Base-by-base conservation (phyloP, 257 asterid genomes). In the Apocynum venetum region DNA sequence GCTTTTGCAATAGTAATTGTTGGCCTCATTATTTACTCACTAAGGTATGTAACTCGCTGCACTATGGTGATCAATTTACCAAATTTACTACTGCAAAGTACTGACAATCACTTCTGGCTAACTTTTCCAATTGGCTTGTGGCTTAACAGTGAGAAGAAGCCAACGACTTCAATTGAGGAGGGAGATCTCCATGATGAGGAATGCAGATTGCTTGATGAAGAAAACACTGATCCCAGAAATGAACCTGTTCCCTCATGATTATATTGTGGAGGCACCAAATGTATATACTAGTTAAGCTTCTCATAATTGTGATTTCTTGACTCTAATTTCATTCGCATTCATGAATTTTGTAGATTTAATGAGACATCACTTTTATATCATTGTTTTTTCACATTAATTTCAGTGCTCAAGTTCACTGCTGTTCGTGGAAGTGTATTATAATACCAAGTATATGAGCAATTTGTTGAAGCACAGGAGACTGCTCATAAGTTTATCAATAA, bases 21-120 rank as follows among this genome's bases (percentile, higher is more conserved):
- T 74, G 98, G 97, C 15, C 85, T 93, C 36, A 51, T 84, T 81
- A 72, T 91, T 59, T 93, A 91, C 78, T 83, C 92, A 12, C 89
- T 73, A 82, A 81, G 85, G 97, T 89, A 82, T 60, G 85, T 61
- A 43, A 2, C 49, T 38, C 47, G 31, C 0, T 51, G 38, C 11
- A 38, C 20, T 43, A 4, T n/a, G 6, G 31, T 46, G 49, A 46
- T 46, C 7, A 46, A 46, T 46, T 46, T 46, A 46, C 8, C 49
- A 4, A 46, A 8, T 46, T 46, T 8, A 0, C 1, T 46, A 46
- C 8, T 46, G 49, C 49, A 46, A 46, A 46, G 6, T 4, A 11
- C 40, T 6, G 38, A 8, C 69, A 8, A 38, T 65, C 6, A 40
- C 3, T 36, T 6, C 17, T 40, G 10, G 52, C 53, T 40, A 68